A percentile compares a stretch with the other conserved stretches of the same genome.
Conservation (phyloP, 2,329 filamentous ascomycete species). For the Pseudogymnoascus sp. region DNA sequence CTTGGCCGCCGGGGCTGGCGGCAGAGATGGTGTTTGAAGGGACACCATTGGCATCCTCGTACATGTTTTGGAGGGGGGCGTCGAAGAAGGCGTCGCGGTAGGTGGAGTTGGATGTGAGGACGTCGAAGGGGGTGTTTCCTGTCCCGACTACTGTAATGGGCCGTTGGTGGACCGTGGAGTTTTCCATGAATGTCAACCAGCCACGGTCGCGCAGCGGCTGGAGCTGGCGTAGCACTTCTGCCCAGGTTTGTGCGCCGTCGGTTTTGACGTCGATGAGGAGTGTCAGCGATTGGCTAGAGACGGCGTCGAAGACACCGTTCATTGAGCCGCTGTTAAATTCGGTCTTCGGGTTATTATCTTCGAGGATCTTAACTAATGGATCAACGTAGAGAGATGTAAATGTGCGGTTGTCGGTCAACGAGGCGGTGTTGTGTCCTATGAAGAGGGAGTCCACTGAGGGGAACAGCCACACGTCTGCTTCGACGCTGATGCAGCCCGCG, state of each 20-base stretch:
- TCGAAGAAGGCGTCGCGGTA: conserved; percentile 60
- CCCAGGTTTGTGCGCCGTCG: conserved; percentile 43
- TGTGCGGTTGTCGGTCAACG: conserved; percentile 48
- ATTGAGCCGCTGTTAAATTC: conserved; percentile 38
- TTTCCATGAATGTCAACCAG: conserved; percentile 49
- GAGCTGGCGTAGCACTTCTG: conserved; percentile 46
- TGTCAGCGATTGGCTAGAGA: conserved; percentile 47
- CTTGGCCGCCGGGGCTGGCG: conserved; percentile 31
- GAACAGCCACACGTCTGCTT: conserved; percentile 63
- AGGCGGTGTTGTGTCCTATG: conserved; percentile 54
- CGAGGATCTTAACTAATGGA: conserved; percentile 53
- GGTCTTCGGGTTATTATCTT: conserved; percentile 42
- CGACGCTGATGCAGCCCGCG: conserved; percentile 54
- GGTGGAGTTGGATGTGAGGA: conserved; percentile 44
- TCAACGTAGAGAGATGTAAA: conserved; percentile 57
- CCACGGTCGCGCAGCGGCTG: conserved; percentile 49
- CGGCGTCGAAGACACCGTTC: conserved; percentile 49
- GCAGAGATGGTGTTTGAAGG: conserved; percentile 15
- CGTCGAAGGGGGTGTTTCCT: conserved; percentile 54
- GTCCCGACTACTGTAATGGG: conserved; percentile 64
- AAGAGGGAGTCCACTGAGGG: conserved; percentile 43
- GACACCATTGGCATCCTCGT: conserved; percentile 20
- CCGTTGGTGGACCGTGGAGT: conserved; percentile 42
- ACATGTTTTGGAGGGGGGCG: conserved; percentile 47
- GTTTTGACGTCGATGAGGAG: conserved; percentile 67